Evolutionary conservation across 2,329 filamentous ascomycete genomes (phyloP), one percentile per base, ranked within the genome.

Genomic region (Exophiala sideris): DNA sequence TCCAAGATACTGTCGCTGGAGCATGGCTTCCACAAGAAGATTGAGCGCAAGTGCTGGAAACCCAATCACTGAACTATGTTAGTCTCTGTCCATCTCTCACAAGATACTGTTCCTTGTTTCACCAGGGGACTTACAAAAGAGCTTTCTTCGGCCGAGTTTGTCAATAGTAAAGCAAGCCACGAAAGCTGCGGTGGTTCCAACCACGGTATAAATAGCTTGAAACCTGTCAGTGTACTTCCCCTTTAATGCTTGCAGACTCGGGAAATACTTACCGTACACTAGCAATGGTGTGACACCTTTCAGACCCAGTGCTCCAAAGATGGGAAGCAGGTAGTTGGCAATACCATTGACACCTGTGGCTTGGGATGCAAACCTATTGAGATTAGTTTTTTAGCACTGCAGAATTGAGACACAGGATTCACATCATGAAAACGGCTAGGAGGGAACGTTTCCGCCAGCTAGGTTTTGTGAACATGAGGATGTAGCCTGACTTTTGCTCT

Each of bases 161-260:
- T 72, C 70, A 29, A 73, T 63, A 48, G 67, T 71, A 29, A 73
- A 64, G 44, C 54, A 57, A 52, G 83, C 86, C 50, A 88, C 78
- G 10, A 87, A 73, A 0, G 85, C 88, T 0, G 82, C 48, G 14
- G 44, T 46, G 2, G 54, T 80, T 65, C 79, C 80, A 59, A 79
- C 32, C 3, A 57, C 21, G 14, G 52, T 2, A n/a, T 57, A 53
- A 5, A 57, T 16, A 10, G 33, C 54, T 57, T 33, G 33, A 20
- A 3, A 35, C 24, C 11, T 14, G 33, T 45, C 7, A 11, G 16
- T 18, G 16, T 18, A 18, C 16, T 18, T 18, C 16, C 16, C 16
- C 16, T 18, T 18, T 18, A 18, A 18, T 18, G 16, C 16, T 18
- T 18, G 16, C 16, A 18, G 16, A 18, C 16, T 18, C 16, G 16